These are phyloP conservation scores for Coffea humblotiana DNA, from an alignment of 305 asterid species.

Conservation along the genomic window DNA sequence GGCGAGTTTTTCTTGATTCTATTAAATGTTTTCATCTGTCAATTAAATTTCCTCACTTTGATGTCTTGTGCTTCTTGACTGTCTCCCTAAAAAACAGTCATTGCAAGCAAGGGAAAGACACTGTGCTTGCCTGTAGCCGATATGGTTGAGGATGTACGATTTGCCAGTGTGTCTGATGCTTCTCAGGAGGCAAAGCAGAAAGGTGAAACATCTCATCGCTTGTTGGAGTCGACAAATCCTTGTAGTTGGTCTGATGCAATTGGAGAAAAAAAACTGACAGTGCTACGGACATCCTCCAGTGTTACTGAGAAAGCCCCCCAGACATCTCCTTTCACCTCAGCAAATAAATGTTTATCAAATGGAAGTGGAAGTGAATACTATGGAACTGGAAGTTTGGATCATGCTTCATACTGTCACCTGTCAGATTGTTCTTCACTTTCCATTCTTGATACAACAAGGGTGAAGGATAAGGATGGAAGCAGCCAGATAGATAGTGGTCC, in stretches of 20 bases:
- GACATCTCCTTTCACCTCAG: neutral
- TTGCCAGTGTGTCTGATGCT: too few species aligned
- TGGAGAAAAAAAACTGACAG: constrained; percentile 14
- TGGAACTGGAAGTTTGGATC: neutral
- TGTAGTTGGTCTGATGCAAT: constrained; percentile 2
- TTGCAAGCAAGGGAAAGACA: too few species aligned
- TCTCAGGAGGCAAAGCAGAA: too few species aligned
- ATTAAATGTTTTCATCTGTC: too few species aligned
- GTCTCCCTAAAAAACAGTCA: too few species aligned
- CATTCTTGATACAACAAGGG: neutral
- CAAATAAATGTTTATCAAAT: neutral
- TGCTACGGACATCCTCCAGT: neutral
- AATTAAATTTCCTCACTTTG: too few species aligned
- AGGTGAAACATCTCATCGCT: constrained; percentile 1
- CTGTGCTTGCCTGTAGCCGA: too few species aligned
- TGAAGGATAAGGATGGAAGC: neutral
- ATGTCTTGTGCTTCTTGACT: too few species aligned
- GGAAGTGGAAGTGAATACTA: neutral
- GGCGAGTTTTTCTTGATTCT: too few species aligned
- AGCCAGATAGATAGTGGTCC: neutral
- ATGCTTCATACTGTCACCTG: neutral
- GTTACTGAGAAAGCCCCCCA: constrained; percentile 1
- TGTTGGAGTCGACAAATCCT: neutral
- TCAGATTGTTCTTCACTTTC: constrained; percentile 4
- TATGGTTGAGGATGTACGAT: too few species aligned